Evolutionary conservation across 768 basidiomycete species (phyloP).

Genomic region (Suillus americanus): DNA sequence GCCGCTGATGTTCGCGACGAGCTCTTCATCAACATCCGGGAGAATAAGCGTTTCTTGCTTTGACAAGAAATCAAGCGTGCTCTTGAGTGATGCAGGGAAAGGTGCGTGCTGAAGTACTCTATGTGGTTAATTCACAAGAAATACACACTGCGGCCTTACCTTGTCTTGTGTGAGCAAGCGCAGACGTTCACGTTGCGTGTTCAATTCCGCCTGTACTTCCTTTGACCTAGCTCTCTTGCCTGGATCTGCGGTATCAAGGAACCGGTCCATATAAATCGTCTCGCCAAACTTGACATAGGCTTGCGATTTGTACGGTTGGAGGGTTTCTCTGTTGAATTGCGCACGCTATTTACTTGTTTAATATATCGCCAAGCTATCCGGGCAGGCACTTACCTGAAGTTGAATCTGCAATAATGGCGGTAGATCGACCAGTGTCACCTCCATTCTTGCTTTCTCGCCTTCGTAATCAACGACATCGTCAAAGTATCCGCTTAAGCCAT

Average conservation of each 20-base stretch:
- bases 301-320: slow-evolving; percentile 94
- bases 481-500: slow-evolving; percentile 90
- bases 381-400: slow-evolving; percentile 67
- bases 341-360: slow-evolving; percentile 58
- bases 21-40: slow-evolving; percentile 59
- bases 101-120: slow-evolving; percentile 51
- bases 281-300: slow-evolving; percentile 91
- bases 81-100: slow-evolving; percentile 54
- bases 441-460: slow-evolving; percentile 84
- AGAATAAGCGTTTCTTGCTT: slow-evolving; percentile 43
- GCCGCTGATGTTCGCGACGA: slow-evolving; percentile 47
- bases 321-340: slow-evolving; percentile 90
- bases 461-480: slow-evolving; percentile 87
- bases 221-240: slow-evolving; percentile 73
- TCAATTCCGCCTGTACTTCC: slow-evolving; percentile 66
- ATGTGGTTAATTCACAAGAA: slow-evolving; percentile 1
- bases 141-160: slow-evolving; percentile 38
- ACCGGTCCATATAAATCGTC: slow-evolving; percentile 88
- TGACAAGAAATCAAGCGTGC: slow-evolving; percentile 58
- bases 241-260: slow-evolving; percentile 73
- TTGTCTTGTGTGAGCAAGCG: slow-evolving; percentile 69
- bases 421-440: slow-evolving; percentile 79
- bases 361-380: slow-evolving; percentile 1
- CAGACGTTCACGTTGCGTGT: slow-evolving; percentile 62
- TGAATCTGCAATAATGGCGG: slow-evolving; percentile 95